Conservation (phyloP, 371 early-diverging fungal species). For the Batrachochytrium dendrobatidis region DNA sequence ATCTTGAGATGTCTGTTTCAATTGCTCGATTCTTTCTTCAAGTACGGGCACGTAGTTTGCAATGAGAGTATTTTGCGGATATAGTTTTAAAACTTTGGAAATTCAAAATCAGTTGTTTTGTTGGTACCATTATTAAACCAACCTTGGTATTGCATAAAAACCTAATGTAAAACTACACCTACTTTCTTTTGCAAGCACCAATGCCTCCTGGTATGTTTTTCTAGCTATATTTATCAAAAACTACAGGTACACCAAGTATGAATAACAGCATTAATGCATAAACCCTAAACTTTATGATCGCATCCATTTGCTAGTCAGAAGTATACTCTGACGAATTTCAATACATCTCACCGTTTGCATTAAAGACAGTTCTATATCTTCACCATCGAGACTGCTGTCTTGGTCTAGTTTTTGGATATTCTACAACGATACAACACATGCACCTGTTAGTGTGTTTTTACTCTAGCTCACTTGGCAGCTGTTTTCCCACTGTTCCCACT, state of each 20-base stretch:
- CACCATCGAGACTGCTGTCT: too few relatives aligned
- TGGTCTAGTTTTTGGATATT: too few relatives aligned
- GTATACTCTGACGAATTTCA: too few relatives aligned
- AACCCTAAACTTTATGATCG: too few relatives aligned
- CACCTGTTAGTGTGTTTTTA: too few relatives aligned
- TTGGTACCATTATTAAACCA: neutral
- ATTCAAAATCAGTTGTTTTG: neutral
- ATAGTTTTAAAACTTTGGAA: neutral
- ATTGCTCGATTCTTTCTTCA: neutral
- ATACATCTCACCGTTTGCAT: too few relatives aligned
- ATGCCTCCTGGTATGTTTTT: neutral
- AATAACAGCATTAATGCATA: too few relatives aligned
- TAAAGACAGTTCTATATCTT: too few relatives aligned
- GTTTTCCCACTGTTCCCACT: too few relatives aligned
- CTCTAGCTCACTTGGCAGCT: too few relatives aligned
- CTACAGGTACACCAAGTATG: neutral
- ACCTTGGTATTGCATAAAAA: neutral
- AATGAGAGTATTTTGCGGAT: conserved; percentile 1
- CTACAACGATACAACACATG: too few relatives aligned
- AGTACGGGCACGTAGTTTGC: neutral
- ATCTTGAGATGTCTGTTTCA: neutral
- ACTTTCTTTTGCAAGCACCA: neutral
- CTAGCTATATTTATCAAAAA: neutral
- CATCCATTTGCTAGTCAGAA: too few relatives aligned
- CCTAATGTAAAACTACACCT: neutral